A percentile compares a stretch with the other conserved stretches of the same genome.
These are phyloP conservation scores for Tuber aestivum DNA, from an alignment of 495 filamentous ascomycete genomes.

Conservation along the genomic window DNA sequence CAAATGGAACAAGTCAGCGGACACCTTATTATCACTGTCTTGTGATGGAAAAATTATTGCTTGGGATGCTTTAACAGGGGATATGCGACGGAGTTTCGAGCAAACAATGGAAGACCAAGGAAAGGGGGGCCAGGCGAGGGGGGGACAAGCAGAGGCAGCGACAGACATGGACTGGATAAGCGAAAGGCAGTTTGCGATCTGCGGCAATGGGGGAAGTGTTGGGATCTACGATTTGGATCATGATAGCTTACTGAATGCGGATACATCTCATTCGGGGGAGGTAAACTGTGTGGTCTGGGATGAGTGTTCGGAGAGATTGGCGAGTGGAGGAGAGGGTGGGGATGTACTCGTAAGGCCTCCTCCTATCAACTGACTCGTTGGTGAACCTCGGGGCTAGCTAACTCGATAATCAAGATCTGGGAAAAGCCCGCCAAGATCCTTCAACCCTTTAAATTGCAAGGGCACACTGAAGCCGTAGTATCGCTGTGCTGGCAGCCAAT, in stretches of 20 bases:
- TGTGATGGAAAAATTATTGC: slow-evolving; percentile 52
- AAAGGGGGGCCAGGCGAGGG: slow-evolving; percentile 45
- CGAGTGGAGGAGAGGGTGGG: slow-evolving; percentile 35
- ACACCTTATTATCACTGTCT: slow-evolving; percentile 53
- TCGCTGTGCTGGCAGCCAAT: slow-evolving; percentile 37
- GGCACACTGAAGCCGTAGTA: slow-evolving; percentile 28
- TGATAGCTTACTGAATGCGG: slow-evolving; percentile 14
- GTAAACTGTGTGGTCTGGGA: slow-evolving; percentile 40
- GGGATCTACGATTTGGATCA: slow-evolving; percentile 32
- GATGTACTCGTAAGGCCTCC: slow-evolving; percentile 23
- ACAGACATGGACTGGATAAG: slow-evolving; percentile 59
- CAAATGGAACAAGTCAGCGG: slow-evolving; percentile 56
- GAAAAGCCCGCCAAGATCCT: slow-evolving; percentile 29
- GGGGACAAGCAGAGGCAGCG: slow-evolving; percentile 41
- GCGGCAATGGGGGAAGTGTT: slow-evolving; percentile 46
- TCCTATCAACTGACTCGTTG: background rate
- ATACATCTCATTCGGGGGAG: slow-evolving; percentile 23
- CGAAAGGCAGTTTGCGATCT: slow-evolving; percentile 54
- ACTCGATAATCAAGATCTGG: slow-evolving; percentile 31
- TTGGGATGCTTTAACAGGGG: slow-evolving; percentile 46
- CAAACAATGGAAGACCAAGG: background rate
- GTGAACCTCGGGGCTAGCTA: slow-evolving; percentile 2
- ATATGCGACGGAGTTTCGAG: slow-evolving; percentile 47
- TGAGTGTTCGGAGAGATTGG: slow-evolving; percentile 33
- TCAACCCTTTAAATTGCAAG: slow-evolving; percentile 21